Evolutionary conservation across 139 green algal genomes (phyloP), one percentile per base, ranked within the genome.

Genomic region (Astrephomene gubernaculifera): DNA sequence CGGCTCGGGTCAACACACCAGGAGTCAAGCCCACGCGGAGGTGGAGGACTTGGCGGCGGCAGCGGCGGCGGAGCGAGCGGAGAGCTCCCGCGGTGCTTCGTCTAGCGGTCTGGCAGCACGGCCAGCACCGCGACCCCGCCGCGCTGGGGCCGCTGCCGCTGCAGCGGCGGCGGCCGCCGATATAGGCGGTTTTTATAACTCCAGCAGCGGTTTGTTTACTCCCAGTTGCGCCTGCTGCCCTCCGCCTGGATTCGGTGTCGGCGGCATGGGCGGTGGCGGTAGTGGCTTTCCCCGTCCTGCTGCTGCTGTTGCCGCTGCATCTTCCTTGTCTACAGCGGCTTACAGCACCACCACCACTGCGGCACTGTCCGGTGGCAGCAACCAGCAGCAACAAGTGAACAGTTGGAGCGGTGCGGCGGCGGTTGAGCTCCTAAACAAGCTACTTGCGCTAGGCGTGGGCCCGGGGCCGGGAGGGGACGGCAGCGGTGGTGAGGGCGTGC

Each of bases 401-500:
- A 63, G 60, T 17, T 83, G 76, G 76, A 83, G 76, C 41, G 76
- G 76, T 41, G 9, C 45, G 6, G 76, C 76, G 1, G 76, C 76
- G 2, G 39, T 83, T 2, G 76, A 83, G 1, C 76, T 83, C 22
- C 76, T 83, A 41, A 63, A 44, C n/a, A 72, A 83, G 57, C 43
- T 83, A n/a, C 4, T 83, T 38, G 60, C 76, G 14, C 39, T 83
- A 21, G 76, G 76, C 1, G 61, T 83, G 6, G 76, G 72, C 41
- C 76, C 61, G 39, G n/a, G n/a, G n/a, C 14, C 8, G 19, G 73
- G n/a, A 2, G 53, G 49, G 6, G 74, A 4, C 53, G 17, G 33
- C 38, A 38, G 10, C 4, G 38, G 31, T 10, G 72, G 44, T 31
- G 45, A 49, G 19, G 71, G 71, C 12, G 72, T 14, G 2, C 12